Conservation (phyloP, 1,139 yeast species). For the Pichia cactophila region DNA sequence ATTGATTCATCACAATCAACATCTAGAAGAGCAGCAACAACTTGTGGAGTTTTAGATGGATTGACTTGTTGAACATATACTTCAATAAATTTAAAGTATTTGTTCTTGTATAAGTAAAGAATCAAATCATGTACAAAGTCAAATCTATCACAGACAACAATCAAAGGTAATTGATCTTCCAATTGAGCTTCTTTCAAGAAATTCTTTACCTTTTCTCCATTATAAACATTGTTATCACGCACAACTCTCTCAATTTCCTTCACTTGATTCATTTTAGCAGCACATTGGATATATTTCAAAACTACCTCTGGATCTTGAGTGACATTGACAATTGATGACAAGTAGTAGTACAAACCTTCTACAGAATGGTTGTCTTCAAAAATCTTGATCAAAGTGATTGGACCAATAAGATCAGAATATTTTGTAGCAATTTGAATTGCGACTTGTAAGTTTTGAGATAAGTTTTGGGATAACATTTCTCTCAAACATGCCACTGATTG, state of each 20-base stretch:
- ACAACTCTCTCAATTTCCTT: conserved; percentile 95
- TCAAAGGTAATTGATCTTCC: conserved; percentile 93
- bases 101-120: conserved; percentile 87
- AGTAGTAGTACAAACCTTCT: conserved; percentile 91
- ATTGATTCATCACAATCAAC: conserved; percentile 94
- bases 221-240: conserved; percentile 87
- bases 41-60: conserved; percentile 93
- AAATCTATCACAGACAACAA: conserved; percentile 92
- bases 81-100: conserved; percentile 91
- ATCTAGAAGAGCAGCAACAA: conserved; percentile 89
- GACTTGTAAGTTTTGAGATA: conserved; percentile 84
- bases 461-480: conserved; percentile 69
- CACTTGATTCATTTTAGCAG: conserved; percentile 82
- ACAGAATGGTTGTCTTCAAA: conserved; percentile 89
- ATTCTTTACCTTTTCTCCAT: conserved; percentile 96
- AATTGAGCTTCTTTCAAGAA: conserved; percentile 89
- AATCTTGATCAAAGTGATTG: conserved; percentile 73
- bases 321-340: conserved; percentile 86
- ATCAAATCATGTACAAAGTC: conserved; percentile 90
- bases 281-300: conserved; percentile 90
- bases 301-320: conserved; percentile 95
- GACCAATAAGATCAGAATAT: conserved; percentile 89
- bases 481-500: conserved; percentile 84
- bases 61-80: conserved; percentile 96
- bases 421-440: conserved; percentile 96